Evolutionary conservation across 23 red algal genomes (phyloP), one percentile per base, ranked within the genome.

Genomic region (Agarophyton chilense): DNA sequence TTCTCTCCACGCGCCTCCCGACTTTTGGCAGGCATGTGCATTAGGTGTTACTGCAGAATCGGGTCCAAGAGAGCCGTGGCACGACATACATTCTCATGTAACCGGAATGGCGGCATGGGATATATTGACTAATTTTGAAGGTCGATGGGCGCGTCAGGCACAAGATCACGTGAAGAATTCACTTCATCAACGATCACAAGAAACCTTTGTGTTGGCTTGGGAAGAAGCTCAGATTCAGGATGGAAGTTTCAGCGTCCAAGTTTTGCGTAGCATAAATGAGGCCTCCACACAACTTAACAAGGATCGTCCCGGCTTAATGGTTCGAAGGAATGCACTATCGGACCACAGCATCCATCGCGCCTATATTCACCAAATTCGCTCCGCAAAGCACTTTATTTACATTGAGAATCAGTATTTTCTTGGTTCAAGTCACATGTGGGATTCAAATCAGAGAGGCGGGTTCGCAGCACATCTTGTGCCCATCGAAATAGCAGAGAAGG

Each of bases 371-470:
- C 86, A 95, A 12, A 90, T 95, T 33, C 86, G 93, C 46, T 49
- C 85, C 32, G 73, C 85, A 22, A 87, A 90, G 77, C 76, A 79
- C 36, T 95, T 95, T 45, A 76, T 80, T 33, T 95, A 84, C 47
- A 52, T 95, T 45, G 93, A 95, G 68, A 95, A 95, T 82, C 93
- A 95, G 67, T 95, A 95, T 68, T 95, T 89, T 78, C 58, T 95
- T 28, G 81, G 90, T 16, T 84, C 78, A 5, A 85, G 79, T 46
- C 90, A 93, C 46, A 31, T 86, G 12, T 93, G 90, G 90, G 50
- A 62, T n/a, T 91, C 88, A 22, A 67, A 67, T 44, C 90, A 93
- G 24, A 80, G 80, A 25, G 79, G 80, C 45, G 90, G 79, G 24
- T 84, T 86, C 51, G 64, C 81, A 0, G 32, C 79, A 34, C 63